phyloP scores from a whole-genome alignment of 2,329 filamentous ascomycete species.

The Colletotrichum spinosum region DNA sequence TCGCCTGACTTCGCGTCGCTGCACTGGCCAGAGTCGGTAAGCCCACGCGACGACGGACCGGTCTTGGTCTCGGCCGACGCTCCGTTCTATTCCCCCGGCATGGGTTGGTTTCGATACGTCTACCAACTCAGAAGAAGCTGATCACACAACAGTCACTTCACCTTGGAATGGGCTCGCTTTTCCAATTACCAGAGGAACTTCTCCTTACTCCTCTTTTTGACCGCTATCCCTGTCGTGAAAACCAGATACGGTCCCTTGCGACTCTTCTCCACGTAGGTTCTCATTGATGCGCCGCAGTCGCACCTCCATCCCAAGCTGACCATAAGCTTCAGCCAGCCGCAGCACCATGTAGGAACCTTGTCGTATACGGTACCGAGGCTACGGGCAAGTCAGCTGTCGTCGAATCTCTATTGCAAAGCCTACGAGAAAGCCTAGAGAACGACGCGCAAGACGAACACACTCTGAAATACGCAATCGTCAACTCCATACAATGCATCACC shows the following conservation, averaged over 20 bases:
- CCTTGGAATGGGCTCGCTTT: slow-evolving; percentile 52
- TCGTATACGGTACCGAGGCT: slow-evolving; percentile 86
- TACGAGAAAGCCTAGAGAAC: slow-evolving; percentile 44
- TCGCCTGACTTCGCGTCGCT: slow-evolving; percentile 35
- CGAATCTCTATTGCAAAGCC: slow-evolving; percentile 67
- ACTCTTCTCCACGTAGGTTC: slow-evolving; percentile 63
- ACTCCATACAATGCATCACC: slow-evolving; percentile 82
- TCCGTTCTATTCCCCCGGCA: neutral
- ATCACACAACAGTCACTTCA: neutral
- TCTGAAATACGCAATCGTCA: slow-evolving; percentile 71
- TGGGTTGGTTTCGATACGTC: too few relatives aligned
- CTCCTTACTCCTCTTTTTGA: slow-evolving; percentile 58
- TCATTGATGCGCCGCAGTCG: slow-evolving; percentile 2
- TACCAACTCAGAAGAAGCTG: too few relatives aligned
- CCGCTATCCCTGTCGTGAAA: slow-evolving; percentile 67
- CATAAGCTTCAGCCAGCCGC: slow-evolving; percentile 63
- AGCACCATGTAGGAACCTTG: slow-evolving; percentile 79
- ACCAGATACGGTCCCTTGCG: slow-evolving; percentile 68
- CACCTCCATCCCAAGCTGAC: slow-evolving; percentile 37
- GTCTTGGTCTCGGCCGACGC: slow-evolving; percentile 14
- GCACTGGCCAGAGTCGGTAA: neutral
- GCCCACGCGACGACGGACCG: slow-evolving; percentile 1
- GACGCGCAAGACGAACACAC: slow-evolving; percentile 57
- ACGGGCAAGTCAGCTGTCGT: slow-evolving; percentile 86
- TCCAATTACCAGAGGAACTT: slow-evolving; percentile 65